A percentile compares a stretch with the other conserved stretches of the same genome.
These are phyloP conservation scores for Pyrus pyrifolia DNA, from an alignment of 306 rosid genomes.

Conservation along the genomic window DNA sequence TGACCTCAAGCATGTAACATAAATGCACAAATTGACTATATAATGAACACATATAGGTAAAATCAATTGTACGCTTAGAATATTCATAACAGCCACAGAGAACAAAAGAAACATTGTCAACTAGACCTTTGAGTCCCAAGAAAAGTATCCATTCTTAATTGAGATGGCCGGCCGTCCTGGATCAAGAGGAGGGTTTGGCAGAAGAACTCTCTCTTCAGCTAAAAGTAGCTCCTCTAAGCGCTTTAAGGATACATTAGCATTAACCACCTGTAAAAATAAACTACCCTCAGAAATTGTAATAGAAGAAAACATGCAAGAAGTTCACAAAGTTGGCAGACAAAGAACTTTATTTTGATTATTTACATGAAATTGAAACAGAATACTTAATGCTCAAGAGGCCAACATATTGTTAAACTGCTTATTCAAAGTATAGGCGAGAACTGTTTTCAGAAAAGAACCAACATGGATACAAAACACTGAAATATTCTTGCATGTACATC, in stretches of 20 bases:
- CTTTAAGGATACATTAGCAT: slow-evolving; percentile 89
- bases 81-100: background rate
- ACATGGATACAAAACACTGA: background rate
- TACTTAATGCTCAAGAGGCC: background rate
- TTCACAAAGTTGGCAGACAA: slow-evolving; percentile 3
- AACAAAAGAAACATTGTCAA: background rate
- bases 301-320: background rate
- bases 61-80: background rate
- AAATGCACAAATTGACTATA: background rate
- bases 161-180: slow-evolving; percentile 73
- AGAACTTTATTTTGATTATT: background rate
- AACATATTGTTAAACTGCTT: background rate
- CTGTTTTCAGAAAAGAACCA: background rate
- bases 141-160: slow-evolving; percentile 73
- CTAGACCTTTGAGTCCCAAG: slow-evolving; percentile 84
- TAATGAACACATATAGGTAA: background rate
- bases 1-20: too few species aligned
- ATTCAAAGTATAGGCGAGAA: background rate
- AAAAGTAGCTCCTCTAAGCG: slow-evolving; percentile 78
- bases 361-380: background rate
- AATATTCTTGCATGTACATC: background rate
- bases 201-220: slow-evolving; percentile 78
- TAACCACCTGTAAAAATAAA: slow-evolving; percentile 56
- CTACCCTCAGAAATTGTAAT: slow-evolving; percentile 19
- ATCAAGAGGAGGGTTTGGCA: slow-evolving; percentile 84